Conservation (phyloP, 2,329 filamentous ascomycete genomes). For the Venturia oleaginea region DNA sequence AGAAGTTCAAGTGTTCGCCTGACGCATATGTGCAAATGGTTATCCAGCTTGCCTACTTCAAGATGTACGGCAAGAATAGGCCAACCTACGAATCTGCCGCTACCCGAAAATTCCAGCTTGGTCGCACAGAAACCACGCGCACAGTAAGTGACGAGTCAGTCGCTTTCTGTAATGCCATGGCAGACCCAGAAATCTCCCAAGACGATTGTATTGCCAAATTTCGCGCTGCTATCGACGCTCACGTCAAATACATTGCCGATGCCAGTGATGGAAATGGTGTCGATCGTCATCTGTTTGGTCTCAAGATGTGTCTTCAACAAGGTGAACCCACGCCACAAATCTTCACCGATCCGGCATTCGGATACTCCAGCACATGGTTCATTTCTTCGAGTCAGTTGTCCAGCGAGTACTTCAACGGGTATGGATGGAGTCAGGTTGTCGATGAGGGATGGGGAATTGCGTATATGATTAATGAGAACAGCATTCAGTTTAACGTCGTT, state of each 20-base stretch:
- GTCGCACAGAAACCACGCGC: constrained; percentile 92
- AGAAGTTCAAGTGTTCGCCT: constrained; percentile 97
- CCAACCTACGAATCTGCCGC: constrained; percentile 97
- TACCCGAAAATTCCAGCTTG: constrained; percentile 89
- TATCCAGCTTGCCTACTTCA: constrained; percentile 95
- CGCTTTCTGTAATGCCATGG: constrained; percentile 82
- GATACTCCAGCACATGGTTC: constrained; percentile 82
- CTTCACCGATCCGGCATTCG: constrained; percentile 77
- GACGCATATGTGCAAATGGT: constrained; percentile 98
- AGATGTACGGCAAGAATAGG: constrained; percentile 97
- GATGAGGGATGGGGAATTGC: constrained; percentile 95
- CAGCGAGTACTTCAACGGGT: constrained; percentile 97
- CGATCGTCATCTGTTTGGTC: constrained; percentile 91
- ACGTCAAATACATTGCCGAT: constrained; percentile 83
- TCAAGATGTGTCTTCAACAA: constrained; percentile 79
- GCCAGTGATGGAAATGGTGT: constrained; percentile 90
- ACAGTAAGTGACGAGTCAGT: constrained; percentile 84
- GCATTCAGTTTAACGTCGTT: constrained; percentile 95
- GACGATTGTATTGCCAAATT: constrained; percentile 65
- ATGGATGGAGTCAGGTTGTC: constrained; percentile 97
- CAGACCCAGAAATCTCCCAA: constrained; percentile 54
- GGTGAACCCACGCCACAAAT: constrained; percentile 75
- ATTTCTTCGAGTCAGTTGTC: constrained; percentile 82
- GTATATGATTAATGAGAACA: constrained; percentile 99
- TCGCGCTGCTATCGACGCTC: constrained; percentile 69